Conservation (phyloP, 2,329 filamentous ascomycete species). For the Orbilia quercus region DNA sequence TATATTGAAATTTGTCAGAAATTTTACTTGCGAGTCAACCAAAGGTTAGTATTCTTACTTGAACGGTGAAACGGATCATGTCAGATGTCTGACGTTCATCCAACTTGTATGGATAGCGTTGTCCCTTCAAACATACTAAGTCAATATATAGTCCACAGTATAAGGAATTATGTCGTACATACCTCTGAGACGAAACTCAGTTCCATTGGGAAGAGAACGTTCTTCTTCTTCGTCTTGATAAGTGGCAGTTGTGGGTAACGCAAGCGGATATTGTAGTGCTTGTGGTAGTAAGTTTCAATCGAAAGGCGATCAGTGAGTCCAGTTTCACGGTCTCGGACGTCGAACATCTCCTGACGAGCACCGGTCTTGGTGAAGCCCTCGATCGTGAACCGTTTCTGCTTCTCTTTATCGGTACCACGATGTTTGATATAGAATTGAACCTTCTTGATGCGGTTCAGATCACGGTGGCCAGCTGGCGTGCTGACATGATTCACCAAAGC, state of each 20-base stretch:
- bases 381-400: slow-evolving; percentile 68
- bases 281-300: slow-evolving; percentile 69
- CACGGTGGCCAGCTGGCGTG: slow-evolving; percentile 62
- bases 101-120: slow-evolving; percentile 74
- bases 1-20: slow-evolving; percentile 32
- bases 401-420: slow-evolving; percentile 64
- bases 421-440: slow-evolving; percentile 71
- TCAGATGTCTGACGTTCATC: slow-evolving; percentile 73
- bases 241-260: slow-evolving; percentile 68
- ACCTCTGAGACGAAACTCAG: slow-evolving; percentile 64
- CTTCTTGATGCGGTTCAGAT: slow-evolving; percentile 69
- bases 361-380: slow-evolving; percentile 68
- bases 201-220: slow-evolving; percentile 72
- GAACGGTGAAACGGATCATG: slow-evolving; percentile 95
- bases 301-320: slow-evolving; percentile 68
- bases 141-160: not conserved
- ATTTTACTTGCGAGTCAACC: not conserved
- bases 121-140: slow-evolving; percentile 62
- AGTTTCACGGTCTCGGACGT: slow-evolving; percentile 64
- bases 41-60: slow-evolving; percentile 36
- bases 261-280: slow-evolving; percentile 69
- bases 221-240: slow-evolving; percentile 68
- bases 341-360: slow-evolving; percentile 71
- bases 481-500: slow-evolving; percentile 57
- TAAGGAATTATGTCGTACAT: not conserved